Conservation (phyloP, 495 filamentous ascomycete species). For the Cercophora newfieldiana region DNA sequence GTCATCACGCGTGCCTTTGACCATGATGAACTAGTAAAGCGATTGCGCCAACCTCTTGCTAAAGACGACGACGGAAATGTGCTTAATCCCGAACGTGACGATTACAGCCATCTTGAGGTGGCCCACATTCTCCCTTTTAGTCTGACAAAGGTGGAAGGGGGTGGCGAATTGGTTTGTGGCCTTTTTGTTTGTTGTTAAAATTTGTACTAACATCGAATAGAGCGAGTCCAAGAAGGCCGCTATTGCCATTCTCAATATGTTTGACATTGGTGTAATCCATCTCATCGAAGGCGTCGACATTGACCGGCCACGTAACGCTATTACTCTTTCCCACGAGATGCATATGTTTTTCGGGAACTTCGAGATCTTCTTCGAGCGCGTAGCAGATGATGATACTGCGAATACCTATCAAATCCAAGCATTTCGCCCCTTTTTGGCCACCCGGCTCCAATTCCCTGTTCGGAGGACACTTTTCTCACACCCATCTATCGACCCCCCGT, state of each 20-base stretch:
- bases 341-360: background rate
- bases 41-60: background rate
- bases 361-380: background rate
- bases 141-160: background rate
- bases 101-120: background rate
- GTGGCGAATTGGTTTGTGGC: background rate
- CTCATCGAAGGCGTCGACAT: background rate
- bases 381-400: background rate
- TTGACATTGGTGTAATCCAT: background rate
- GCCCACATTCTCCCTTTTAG: background rate
- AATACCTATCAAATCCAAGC: background rate
- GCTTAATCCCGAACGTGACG: background rate
- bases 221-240: background rate
- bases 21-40: background rate
- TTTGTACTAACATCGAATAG: background rate
- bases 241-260: background rate
- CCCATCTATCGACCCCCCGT: background rate
- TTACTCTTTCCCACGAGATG: background rate
- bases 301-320: background rate
- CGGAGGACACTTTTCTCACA: background rate
- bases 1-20: constrained; percentile 20
- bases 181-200: no score
- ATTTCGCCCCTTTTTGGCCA: background rate
- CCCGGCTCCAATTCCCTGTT: background rate
- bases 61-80: constrained; percentile 20